These are phyloP conservation scores for Sugiyamaella valdiviana DNA, from an alignment of 805 yeast genomes.

Conservation along the genomic window DNA sequence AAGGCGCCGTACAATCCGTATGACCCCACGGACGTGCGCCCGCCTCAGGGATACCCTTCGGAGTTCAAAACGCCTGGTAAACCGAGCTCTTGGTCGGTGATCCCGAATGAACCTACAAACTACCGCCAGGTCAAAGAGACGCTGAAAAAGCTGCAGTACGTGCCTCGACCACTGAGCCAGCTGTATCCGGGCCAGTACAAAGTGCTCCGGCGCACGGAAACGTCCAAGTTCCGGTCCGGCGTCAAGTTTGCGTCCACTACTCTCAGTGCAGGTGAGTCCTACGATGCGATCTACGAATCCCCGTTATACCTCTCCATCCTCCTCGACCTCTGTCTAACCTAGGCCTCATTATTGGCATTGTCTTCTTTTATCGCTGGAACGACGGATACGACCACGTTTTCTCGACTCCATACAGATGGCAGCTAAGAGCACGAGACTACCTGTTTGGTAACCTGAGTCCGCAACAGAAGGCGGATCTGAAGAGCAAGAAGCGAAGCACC, in stretches of 20 bases:
- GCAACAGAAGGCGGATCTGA: slow-evolving; percentile 59
- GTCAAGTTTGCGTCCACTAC: slow-evolving; percentile 40
- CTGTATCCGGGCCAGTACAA: slow-evolving; percentile 75
- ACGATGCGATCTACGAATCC: neutral
- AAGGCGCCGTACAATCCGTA: slow-evolving; percentile 82
- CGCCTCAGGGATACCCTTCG: slow-evolving; percentile 81
- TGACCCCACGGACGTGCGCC: slow-evolving; percentile 69
- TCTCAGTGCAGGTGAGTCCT: slow-evolving; percentile 7
- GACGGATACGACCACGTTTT: slow-evolving; percentile 75
- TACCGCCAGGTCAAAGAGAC: slow-evolving; percentile 63
- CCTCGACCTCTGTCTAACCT: slow-evolving; percentile 7
- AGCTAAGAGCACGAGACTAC: slow-evolving; percentile 50
- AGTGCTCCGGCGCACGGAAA: slow-evolving; percentile 54
- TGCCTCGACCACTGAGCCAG: slow-evolving; percentile 71
- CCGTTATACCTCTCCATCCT: slow-evolving; percentile 46
- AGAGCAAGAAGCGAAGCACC: slow-evolving; percentile 32
- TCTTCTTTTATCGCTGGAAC: slow-evolving; percentile 78
- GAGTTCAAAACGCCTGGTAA: slow-evolving; percentile 66
- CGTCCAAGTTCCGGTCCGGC: slow-evolving; percentile 54
- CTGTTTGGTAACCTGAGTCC: slow-evolving; percentile 49
- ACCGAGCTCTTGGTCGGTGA: slow-evolving; percentile 46
- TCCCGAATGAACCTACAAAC: slow-evolving; percentile 64
- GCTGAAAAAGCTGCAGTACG: slow-evolving; percentile 66
- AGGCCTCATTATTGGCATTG: slow-evolving; percentile 43
- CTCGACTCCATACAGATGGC: slow-evolving; percentile 57